Conservation (phyloP, 2,329 filamentous ascomycete species). For the Arthrobotrys sinensis region DNA sequence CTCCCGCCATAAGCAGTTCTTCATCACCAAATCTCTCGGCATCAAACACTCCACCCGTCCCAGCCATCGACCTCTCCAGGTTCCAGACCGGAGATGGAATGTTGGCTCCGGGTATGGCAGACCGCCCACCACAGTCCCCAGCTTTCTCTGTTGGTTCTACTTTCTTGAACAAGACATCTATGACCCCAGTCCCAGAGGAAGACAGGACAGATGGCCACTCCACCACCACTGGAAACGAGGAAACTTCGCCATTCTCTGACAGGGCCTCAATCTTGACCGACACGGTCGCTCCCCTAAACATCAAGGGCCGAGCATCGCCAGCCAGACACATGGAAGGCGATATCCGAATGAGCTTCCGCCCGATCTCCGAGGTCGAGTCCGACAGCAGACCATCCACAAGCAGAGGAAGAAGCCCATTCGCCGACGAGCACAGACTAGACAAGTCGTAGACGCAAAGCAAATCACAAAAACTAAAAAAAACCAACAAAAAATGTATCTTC, state of each 20-base stretch:
- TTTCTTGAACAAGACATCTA: slow-evolving; percentile 74
- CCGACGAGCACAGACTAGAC: slow-evolving; percentile 45
- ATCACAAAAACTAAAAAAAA: slow-evolving; percentile 41
- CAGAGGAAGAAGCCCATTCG: slow-evolving; percentile 54
- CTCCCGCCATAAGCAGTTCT: slow-evolving; percentile 72
- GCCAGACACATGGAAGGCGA: slow-evolving; percentile 58
- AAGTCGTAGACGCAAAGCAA: slow-evolving; percentile 29
- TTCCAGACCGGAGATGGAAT: slow-evolving; percentile 46
- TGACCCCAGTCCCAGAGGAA: slow-evolving; percentile 57
- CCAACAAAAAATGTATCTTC: neutral
- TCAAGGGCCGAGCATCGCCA: slow-evolving; percentile 50
- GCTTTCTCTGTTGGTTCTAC: slow-evolving; percentile 79
- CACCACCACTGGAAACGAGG: slow-evolving; percentile 27
- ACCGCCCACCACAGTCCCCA: slow-evolving; percentile 70
- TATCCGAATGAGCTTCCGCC: slow-evolving; percentile 59
- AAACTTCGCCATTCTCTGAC: slow-evolving; percentile 52
- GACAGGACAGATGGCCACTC: slow-evolving; percentile 23
- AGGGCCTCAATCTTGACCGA: slow-evolving; percentile 42
- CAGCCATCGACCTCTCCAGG: slow-evolving; percentile 59
- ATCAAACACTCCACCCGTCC: slow-evolving; percentile 63
- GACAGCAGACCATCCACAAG: slow-evolving; percentile 10
- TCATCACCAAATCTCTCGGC: slow-evolving; percentile 75
- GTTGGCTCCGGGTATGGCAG: slow-evolving; percentile 38
- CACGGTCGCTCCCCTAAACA: slow-evolving; percentile 42
- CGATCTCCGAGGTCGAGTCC: slow-evolving; percentile 47